Evolutionary conservation across 1,284 basidiomycete genomes (phyloP).

Genomic region (Fomitiporia mediterranea): DNA sequence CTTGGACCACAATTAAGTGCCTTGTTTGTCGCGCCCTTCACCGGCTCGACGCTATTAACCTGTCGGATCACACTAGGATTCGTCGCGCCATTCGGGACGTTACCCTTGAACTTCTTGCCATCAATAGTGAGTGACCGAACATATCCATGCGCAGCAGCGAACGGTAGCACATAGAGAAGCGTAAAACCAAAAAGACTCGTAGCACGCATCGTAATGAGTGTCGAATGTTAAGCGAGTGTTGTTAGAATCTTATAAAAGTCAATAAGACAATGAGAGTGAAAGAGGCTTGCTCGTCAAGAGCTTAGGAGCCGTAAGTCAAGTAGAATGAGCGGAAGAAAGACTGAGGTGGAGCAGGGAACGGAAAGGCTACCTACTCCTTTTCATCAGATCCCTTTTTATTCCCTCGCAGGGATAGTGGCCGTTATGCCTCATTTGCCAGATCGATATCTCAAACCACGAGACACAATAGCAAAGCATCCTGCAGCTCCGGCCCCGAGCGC

Average conservation of each 20-base stretch:
- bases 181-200: conserved; percentile 5
- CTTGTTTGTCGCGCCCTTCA: conserved; percentile 57
- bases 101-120: conserved; percentile 50
- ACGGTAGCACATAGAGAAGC: conserved; percentile 30
- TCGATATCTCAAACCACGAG: too few relatives aligned
- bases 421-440: not conserved
- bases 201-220: not conserved
- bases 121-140: conserved; percentile 49
- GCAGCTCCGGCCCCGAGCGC: too few relatives aligned
- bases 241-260: too few relatives aligned
- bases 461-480: too few relatives aligned
- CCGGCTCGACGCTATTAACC: conserved; percentile 49
- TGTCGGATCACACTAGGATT: conserved; percentile 55
- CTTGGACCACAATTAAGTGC: conserved; percentile 61
- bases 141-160: conserved; percentile 50
- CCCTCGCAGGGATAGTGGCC: not conserved
- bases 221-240: conserved; percentile 2
- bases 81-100: conserved; percentile 36
- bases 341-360: not conserved
- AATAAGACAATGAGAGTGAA: conserved; percentile 4
- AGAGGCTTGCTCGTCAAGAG: conserved; percentile 5
- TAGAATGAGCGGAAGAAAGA: not conserved
- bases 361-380: not conserved
- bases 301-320: not conserved
- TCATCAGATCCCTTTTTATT: not conserved